Percentiles rank a stretch among this genome's conserved stretches.
These are phyloP conservation scores for Protomyces inundatus DNA, from an alignment of 1,139 yeast species.

Conservation along the genomic window DNA sequence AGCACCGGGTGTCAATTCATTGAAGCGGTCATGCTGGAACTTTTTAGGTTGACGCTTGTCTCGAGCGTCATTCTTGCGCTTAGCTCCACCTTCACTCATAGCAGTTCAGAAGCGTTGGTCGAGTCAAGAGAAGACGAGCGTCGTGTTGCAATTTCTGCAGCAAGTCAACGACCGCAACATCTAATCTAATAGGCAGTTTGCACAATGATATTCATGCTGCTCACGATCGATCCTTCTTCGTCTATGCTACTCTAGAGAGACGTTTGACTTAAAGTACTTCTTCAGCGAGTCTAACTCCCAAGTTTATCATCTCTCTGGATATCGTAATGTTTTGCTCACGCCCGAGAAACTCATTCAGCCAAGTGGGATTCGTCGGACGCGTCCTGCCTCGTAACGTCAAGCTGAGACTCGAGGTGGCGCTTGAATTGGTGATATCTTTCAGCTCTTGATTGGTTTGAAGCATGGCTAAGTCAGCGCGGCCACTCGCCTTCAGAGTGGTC, in stretches of 20 bases:
- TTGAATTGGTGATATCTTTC: background rate
- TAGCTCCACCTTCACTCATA: background rate
- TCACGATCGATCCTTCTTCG: too few species aligned
- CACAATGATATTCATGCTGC: too few species aligned
- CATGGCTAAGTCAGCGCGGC: background rate
- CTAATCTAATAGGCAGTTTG: too few species aligned
- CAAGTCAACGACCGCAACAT: too few species aligned
- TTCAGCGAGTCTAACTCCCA: background rate
- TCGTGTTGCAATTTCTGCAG: too few species aligned
- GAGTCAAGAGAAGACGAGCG: too few species aligned
- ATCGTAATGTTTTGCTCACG: background rate
- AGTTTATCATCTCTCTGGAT: background rate
- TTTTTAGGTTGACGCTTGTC: background rate
- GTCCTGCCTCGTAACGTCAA: background rate
- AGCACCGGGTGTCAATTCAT: constrained; percentile 14
- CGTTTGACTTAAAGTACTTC: too few species aligned
- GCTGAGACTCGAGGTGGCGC: background rate
- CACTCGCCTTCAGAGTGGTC: background rate
- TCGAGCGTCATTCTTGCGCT: background rate
- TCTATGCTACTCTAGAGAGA: too few species aligned
- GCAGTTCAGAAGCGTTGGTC: background rate
- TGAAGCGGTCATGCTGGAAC: constrained; percentile 18
- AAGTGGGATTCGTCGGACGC: background rate
- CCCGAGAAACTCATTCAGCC: background rate
- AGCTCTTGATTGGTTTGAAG: background rate